These are phyloP conservation scores for Thermochaetoides thermophila DNA, from an alignment of 495 filamentous ascomycete species.

Conservation along the genomic window DNA sequence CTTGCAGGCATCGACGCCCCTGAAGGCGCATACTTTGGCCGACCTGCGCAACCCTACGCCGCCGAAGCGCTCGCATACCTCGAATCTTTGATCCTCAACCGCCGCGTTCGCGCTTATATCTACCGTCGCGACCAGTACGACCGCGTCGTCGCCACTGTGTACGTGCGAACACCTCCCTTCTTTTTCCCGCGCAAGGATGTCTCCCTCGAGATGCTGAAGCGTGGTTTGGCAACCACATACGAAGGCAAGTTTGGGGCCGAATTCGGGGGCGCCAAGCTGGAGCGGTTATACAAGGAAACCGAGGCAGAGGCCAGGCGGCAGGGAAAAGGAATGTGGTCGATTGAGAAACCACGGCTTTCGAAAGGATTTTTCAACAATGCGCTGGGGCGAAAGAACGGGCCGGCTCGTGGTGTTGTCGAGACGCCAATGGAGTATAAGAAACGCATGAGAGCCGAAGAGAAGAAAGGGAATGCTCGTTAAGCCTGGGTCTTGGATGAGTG, in stretches of 20 bases:
- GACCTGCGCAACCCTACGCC: conserved; percentile 68
- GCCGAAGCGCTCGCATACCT: conserved; percentile 71
- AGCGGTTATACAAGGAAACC: conserved; percentile 50
- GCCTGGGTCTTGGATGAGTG: too few species aligned
- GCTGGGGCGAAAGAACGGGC: conserved; percentile 1
- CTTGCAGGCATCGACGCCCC: conserved; percentile 88
- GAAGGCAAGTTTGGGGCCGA: conserved; percentile 80
- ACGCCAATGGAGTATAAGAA: conserved; percentile 81
- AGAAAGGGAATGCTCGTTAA: too few species aligned
- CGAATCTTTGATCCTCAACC: conserved; percentile 50
- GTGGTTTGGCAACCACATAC: conserved; percentile 75
- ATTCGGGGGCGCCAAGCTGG: conserved; percentile 51
- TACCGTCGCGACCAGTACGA: conserved; percentile 84
- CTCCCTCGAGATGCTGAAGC: conserved; percentile 73
- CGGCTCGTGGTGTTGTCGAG: conserved; percentile 42
- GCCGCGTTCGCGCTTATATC: conserved; percentile 64
- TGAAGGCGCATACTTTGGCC: conserved; percentile 82
- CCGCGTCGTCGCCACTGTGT: conserved; percentile 75
- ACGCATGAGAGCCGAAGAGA: conserved; percentile 33
- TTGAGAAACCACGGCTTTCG: conserved; percentile 3
- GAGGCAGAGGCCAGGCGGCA: conserved; percentile 56
- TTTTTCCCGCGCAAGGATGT: conserved; percentile 60
- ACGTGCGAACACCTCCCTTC: conserved; percentile 46
- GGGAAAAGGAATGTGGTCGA: conserved; percentile 63
- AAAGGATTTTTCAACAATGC: conserved; percentile 7